Evolutionary conservation across 345 rosid genomes (phyloP).

Genomic region (Bruguiera sexangula): DNA sequence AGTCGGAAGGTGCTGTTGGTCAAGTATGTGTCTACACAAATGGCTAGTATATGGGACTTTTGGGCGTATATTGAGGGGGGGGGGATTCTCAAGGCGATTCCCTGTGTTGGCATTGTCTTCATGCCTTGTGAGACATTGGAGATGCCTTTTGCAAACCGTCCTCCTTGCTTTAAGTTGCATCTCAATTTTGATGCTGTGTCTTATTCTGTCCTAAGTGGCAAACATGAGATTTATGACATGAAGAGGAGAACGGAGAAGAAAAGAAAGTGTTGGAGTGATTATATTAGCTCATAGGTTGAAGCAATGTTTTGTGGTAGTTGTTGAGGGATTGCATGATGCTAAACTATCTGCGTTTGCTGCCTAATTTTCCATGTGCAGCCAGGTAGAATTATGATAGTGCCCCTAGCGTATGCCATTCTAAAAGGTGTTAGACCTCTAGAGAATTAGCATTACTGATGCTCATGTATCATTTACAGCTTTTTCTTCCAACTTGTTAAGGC

Average conservation of each 20-base stretch:
- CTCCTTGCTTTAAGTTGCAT: constrained; percentile 2
- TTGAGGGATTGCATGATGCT: not conserved
- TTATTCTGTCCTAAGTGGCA: not conserved
- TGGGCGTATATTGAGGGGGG: constrained; percentile 49
- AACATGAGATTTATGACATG: not conserved
- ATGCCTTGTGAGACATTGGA: constrained; percentile 84
- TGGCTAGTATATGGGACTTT: constrained; percentile 60
- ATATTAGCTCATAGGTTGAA: not conserved
- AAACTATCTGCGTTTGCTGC: not conserved
- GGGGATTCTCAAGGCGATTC: constrained; percentile 78
- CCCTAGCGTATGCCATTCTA: not conserved
- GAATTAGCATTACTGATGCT: not conserved
- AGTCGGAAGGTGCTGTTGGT: constrained; percentile 84
- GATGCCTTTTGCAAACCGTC: constrained; percentile 30
- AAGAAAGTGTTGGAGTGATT: not conserved
- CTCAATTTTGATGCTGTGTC: not conserved
- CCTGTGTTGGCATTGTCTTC: constrained; percentile 88
- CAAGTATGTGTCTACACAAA: constrained; percentile 61
- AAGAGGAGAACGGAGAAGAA: not conserved
- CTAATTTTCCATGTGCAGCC: not conserved
- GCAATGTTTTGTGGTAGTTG: not conserved
- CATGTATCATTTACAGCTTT: not conserved
- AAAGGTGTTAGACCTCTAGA: too few species aligned
- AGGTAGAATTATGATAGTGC: not conserved
- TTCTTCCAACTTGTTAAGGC: not conserved